Base-by-base conservation (phyloP, 2,329 filamentous ascomycete genomes). In the Calonectria pauciramosa region DNA sequence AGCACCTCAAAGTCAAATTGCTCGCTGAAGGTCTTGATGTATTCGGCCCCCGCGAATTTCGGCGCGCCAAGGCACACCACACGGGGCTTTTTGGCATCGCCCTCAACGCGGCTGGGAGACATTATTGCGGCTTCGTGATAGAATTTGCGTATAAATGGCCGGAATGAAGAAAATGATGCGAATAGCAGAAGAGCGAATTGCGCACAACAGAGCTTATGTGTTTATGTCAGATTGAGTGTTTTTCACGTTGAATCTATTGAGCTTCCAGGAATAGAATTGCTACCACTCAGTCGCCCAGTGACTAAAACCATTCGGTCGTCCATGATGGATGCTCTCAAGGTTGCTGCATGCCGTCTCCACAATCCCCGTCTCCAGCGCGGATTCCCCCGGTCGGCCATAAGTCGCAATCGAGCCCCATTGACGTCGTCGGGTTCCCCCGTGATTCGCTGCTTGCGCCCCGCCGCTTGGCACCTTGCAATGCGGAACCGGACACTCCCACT, bases 21-120 rank as follows among this genome's bases (percentile, higher is more conserved):
- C 18, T 81, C 76, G 23, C 76, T 30, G 76, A 88, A 88, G 0
- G 80, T 72, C 10, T 80, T 77, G 5, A 88, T 80, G 70, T 86
- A 88, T 3, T 86, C 84, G 1, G 80, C 78, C 20, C 83, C 85
- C 11, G 84, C 80, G 68, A 78, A 86, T 52, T 82, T 83, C 47
- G 86, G 86, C 9, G 80, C 73, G 13, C 87, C 86, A 18, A 88
- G 82, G 49, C 78, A 80, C 1, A 88, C 85, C 16, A 88, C 84
- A 18, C 83, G 83, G 7, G 85, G 86, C 73, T 86, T 86, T 18
- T 68, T 73, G 14, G 68, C 64, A 23, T 67, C 71, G 11, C 49
- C 64, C 14, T 75, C 66, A 5, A 73, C 54, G 16, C 68, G 76
- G 49, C 73, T 76, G 47, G 75, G 74, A 23, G 76, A 72, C 74